Evolutionary conservation across 78 protist genomes (phyloP).

Genomic region (Emiliania huxleyi): DNA sequence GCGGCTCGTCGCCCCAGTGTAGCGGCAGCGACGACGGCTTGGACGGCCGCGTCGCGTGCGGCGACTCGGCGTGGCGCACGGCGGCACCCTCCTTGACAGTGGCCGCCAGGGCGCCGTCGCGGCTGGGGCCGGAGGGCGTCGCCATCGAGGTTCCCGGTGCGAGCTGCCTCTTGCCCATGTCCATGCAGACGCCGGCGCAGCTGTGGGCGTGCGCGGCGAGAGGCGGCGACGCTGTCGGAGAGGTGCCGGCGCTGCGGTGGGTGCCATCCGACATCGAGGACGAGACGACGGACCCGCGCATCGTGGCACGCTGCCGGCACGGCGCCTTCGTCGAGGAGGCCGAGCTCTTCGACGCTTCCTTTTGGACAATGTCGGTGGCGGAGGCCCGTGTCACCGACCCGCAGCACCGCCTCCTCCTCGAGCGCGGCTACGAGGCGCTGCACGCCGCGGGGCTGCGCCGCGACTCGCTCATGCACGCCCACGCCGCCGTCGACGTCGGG

Average conservation of each 20-base stretch:
- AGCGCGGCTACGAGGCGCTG: not conserved
- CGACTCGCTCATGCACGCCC: not conserved
- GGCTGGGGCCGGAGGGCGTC: no score
- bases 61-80: no score
- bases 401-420: conserved; percentile 23
- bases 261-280: not conserved
- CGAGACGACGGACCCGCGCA: not conserved
- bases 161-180: no score
- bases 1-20: no score
- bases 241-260: not conserved
- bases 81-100: no score
- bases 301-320: not conserved
- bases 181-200: not conserved
- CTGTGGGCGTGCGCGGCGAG: not conserved
- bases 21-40: no score
- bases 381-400: conserved; percentile 27
- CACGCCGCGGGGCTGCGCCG: not conserved
- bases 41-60: no score
- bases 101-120: no score
- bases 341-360: not conserved
- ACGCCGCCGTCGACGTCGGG: not conserved
- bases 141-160: no score
- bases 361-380: not conserved
- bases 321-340: not conserved
- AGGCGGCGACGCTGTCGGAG: not conserved